Percentiles rank a stretch among this genome's conserved stretches.
These are phyloP conservation scores for Lupinus albus DNA, from an alignment of 306 rosid species.

Conservation along the genomic window DNA sequence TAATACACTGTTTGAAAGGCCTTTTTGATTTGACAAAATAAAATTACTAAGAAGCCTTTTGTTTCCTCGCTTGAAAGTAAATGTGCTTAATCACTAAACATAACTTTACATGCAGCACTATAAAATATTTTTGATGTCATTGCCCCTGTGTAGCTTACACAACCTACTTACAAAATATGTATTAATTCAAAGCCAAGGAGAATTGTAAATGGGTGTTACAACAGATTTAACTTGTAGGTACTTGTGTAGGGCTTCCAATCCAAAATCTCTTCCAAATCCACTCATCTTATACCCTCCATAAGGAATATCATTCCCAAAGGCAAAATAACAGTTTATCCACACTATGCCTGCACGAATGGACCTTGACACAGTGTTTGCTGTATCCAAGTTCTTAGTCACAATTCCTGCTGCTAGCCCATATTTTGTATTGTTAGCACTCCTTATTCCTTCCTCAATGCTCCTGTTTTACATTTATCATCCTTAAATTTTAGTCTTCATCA, in stretches of 20 bases:
- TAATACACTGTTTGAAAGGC: background rate
- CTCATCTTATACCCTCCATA: slow-evolving; percentile 82
- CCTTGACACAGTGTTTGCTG: slow-evolving; percentile 81
- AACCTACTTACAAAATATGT: background rate
- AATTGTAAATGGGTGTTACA: slow-evolving; percentile 72
- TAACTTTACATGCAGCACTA: slow-evolving; percentile 30
- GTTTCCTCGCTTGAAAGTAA: slow-evolving; percentile 4
- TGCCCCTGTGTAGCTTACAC: background rate
- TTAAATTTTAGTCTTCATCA: background rate
- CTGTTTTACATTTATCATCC: slow-evolving; percentile 39
- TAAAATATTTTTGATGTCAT: background rate
- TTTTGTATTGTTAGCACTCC: slow-evolving; percentile 67
- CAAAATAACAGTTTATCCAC: slow-evolving; percentile 86
- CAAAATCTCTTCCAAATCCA: slow-evolving; percentile 85
- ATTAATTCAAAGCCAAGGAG: slow-evolving; percentile 77
- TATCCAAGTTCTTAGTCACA: slow-evolving; percentile 67
- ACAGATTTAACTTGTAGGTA: slow-evolving; percentile 79
- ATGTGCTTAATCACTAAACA: slow-evolving; percentile 1
- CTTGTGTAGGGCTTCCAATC: slow-evolving; percentile 61
- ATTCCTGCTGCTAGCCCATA: slow-evolving; percentile 89
- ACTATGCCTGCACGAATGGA: slow-evolving; percentile 74
- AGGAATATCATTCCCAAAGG: slow-evolving; percentile 64
- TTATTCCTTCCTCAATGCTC: slow-evolving; percentile 76
- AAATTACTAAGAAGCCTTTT: background rate
- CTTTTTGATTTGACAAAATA: background rate